Evolutionary conservation across 2,329 filamentous ascomycete genomes (phyloP), one percentile per base, ranked within the genome.

Genomic region (Trichoderma endophyticum): DNA sequence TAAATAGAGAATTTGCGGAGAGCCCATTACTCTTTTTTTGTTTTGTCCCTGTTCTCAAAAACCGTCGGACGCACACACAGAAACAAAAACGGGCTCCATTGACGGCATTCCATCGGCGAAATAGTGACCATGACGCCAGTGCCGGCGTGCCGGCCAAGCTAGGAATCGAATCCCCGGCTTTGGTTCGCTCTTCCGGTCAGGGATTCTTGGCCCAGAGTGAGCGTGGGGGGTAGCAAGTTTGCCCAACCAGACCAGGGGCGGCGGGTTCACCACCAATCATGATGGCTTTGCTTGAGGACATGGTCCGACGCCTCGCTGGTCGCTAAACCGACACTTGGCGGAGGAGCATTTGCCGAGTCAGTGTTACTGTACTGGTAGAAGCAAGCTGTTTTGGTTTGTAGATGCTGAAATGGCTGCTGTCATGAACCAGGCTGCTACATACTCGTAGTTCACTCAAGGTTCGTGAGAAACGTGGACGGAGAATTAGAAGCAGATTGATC

Each of bases 91-190:
- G 43, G n/a, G 43, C 65, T 65, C 64, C 64, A 67, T 67, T 36
- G 4, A 57, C 67, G 67, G 67, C 67, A 62, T 70, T 62, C 67
- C 57, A 62, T 70, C 67, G 67, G 67, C 67, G 67, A 70, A 70
- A 62, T 70, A 59, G 30, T 18, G 9, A 48, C 56, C 21, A 70
- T 70, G 67, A 70, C 67, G 57, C 67, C 57, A 62, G 67, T 70
- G 57, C 67, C 67, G 57, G 57, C 39, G 24, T 28, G 18, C 66
- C 66, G 66, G 26, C 57, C n/a, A 61, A 54, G 67, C 67, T 70
- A 62, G 57, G 67, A 21, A 54, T n/a, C 18, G 43, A 26, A 62
- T 61, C 57, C 57, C 39, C 56, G 54, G 56, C 39, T 69, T 32
- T 70, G 36, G 67, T 70, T 62, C 24, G 67, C 56, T 70, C 39